Evolutionary conservation across 345 rosid genomes (phyloP), one percentile per base, ranked within the genome.

Genomic region (Geranium brycei): DNA sequence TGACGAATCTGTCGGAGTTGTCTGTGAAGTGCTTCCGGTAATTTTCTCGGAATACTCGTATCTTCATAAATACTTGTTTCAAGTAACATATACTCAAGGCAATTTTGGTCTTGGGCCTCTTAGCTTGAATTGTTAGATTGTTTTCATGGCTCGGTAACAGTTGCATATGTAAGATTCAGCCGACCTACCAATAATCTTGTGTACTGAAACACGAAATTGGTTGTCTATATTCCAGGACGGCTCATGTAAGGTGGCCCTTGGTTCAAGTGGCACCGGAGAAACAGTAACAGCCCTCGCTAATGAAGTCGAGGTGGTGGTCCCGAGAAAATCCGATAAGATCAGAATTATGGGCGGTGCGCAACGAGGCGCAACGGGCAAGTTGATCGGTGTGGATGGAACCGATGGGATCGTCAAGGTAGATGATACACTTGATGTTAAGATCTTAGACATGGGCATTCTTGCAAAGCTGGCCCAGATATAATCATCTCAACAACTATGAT

Each of bases 361-460:
- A 31, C 99, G 96, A 0, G 99, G 96, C n/a, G 76, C 80, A 23
- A 86, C 84, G 0, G 98, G 96, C 68, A 92, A 89, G 75, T 77
- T 89, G 63, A 89, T 92, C 4, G 98, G 99, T 62, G 95, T 92
- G 28, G 97, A 89, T 59, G 98, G 91, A 0, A 78, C 91, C 0
- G 97, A 92, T 59, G 93, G 97, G 41, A 92, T 89, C 63, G 95
- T 89, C 31, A 89, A 84, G 78, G 72, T 92, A 17, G 93, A 91
- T 66, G 95, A 83, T 59, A 87, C 83, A 53, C 86, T 92, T 18
- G 98, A 92, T 31, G 97, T 92, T 38, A 87, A 86, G 88, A 89
- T 92, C 74, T 82, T 92, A 70, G 97, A 87, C 62, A 72, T 92
- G 79, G 86, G 67, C 56, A 73, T 84, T 64, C 78, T 92, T 62